Base-by-base conservation (phyloP, 306 rosid species). In the Dalbergia cultrata region DNA sequence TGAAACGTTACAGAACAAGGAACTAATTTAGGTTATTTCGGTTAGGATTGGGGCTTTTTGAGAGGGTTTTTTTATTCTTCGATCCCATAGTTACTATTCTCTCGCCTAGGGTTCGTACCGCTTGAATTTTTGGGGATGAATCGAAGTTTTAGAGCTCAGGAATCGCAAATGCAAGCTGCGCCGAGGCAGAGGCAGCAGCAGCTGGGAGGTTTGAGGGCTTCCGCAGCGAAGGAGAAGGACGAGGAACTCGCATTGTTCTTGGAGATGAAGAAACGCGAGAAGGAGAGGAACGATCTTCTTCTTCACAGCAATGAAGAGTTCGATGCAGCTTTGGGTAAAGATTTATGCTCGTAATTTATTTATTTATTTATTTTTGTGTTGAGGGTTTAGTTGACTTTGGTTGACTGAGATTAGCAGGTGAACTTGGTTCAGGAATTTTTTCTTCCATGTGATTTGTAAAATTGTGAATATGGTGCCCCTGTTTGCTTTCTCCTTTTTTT, bases 221-320 rank as follows among this genome's bases (percentile, higher is more conserved):
- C 91, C 6, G 72, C 81, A 50, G 90, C 77, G 96, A 91, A 89
- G 80, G 97, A 94, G 84, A 94, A 92, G 84, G 98, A 94, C 7
- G 98, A 94, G 41, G 98, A 94, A 81, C 93, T 92, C 14, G 94
- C 95, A 71, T 80, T 92, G 89, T 92, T 92, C 68, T 82, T 90
- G 9, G 98, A 94, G 86, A 92, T 94, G 97, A 92, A 88, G 84
- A 92, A 89, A 85, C 97, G 97, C 16, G 98, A 94, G 86, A 94
- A 90, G 76, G 98, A 94, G 75, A 77, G 94, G 64, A 90, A 84
- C 76, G 98, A 94, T 83, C 97, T 92, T 87, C 84, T 92, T 19
- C 91, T 91, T 44, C 90, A 88, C 72, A 78, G 44, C 79, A 90
- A 90, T 0, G 97, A 89, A 31, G 97, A 89, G 81, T 85, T 94